Evolutionary conservation across 1,284 basidiomycete genomes (phyloP).

Genomic region (Prillingera fragicola): DNA sequence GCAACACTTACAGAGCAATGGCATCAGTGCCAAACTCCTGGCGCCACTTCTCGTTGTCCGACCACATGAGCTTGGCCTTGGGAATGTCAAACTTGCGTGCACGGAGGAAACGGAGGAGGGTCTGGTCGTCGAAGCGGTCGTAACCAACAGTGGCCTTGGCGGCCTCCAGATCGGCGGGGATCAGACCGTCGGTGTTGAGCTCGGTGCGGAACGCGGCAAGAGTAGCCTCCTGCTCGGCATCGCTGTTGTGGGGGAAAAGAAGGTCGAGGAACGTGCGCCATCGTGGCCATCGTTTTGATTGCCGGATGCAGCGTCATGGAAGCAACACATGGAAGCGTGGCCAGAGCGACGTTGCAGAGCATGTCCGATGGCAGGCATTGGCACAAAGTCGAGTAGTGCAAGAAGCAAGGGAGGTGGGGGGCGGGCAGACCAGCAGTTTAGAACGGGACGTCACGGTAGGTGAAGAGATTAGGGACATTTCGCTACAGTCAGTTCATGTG

Average conservation of each 20-base stretch:
- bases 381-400: too few relatives aligned
- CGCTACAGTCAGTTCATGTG: too few relatives aligned
- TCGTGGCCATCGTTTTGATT: too few relatives aligned
- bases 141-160: slow-evolving; percentile 42
- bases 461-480: too few relatives aligned
- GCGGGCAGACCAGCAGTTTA: too few relatives aligned
- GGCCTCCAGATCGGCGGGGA: slow-evolving; percentile 37
- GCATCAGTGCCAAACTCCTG: slow-evolving; percentile 84
- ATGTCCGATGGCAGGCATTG: too few relatives aligned
- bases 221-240: slow-evolving; percentile 61
- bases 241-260: slow-evolving; percentile 28
- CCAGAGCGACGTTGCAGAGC: too few relatives aligned
- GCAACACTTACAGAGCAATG: slow-evolving; percentile 62
- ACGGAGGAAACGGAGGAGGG: slow-evolving; percentile 79
- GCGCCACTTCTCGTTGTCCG: slow-evolving; percentile 82
- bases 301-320: background rate
- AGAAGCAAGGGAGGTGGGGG: too few relatives aligned
- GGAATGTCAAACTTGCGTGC: slow-evolving; percentile 86
- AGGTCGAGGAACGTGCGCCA: background rate
- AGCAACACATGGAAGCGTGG: background rate
- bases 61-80: slow-evolving; percentile 79
- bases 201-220: slow-evolving; percentile 68
- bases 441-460: too few relatives aligned
- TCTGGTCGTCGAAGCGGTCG: slow-evolving; percentile 73
- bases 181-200: slow-evolving; percentile 49